A percentile compares a stretch with the other conserved stretches of the same genome.
phyloP scores from a whole-genome alignment of 495 filamentous ascomycete species.

The Delitschia confertaspora region DNA sequence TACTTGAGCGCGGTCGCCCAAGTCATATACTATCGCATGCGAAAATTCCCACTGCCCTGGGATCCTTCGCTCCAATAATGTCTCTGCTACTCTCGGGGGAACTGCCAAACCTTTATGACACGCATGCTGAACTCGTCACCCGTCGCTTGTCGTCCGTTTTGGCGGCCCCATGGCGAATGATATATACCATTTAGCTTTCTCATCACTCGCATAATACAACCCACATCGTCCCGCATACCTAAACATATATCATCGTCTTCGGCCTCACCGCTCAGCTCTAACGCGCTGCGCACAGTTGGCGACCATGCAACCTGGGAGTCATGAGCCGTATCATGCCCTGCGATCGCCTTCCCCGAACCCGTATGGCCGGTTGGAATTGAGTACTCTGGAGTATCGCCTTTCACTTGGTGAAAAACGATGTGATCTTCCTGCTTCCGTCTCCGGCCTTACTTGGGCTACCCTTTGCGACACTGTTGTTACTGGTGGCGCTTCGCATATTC shows the following conservation, averaged over 20 bases:
- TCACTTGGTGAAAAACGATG: constrained; percentile 69
- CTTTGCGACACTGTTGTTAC: constrained; percentile 37
- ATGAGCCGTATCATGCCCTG: constrained; percentile 9
- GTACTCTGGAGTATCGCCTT: background rate
- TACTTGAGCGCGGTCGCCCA: constrained; percentile 11
- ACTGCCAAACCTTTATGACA: constrained; percentile 20
- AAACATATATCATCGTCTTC: constrained; percentile 1
- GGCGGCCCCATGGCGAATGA: constrained; percentile 21
- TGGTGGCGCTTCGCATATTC: constrained; percentile 43
- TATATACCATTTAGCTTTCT: background rate
- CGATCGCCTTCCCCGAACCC: constrained; percentile 12
- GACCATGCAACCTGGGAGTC: background rate
- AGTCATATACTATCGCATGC: constrained; percentile 12
- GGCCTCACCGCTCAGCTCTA: constrained; percentile 6
- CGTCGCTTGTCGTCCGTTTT: constrained; percentile 14
- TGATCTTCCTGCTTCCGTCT: constrained; percentile 69
- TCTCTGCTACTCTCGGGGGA: constrained; percentile 6
- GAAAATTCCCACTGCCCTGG: constrained; percentile 5
- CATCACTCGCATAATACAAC: background rate
- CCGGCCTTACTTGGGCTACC: constrained; percentile 41
- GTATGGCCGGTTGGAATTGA: constrained; percentile 5
- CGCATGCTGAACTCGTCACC: constrained; percentile 22
- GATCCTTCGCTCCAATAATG: constrained; percentile 1
- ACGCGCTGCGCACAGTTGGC: constrained; percentile 4
- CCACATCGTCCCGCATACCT: constrained; percentile 12